These are phyloP conservation scores for Erodium moschatum DNA, from an alignment of 441 rosid species.

Conservation along the genomic window DNA sequence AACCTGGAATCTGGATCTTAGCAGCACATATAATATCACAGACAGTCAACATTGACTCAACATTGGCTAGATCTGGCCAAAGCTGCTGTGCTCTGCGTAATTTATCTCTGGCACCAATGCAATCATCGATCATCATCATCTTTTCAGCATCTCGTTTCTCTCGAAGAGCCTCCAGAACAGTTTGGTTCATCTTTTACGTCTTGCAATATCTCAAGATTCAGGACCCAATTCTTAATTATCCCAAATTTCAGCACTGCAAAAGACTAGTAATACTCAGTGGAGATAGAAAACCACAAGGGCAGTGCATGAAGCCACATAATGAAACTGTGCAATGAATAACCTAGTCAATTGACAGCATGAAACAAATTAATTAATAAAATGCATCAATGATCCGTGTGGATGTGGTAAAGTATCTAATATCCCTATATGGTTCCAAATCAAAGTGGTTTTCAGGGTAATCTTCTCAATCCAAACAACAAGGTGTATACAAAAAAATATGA, in stretches of 20 bases:
- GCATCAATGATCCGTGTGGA: background rate
- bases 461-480: background rate
- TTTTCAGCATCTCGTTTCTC: slow-evolving; percentile 19
- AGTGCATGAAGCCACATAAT: background rate
- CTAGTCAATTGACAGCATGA: background rate
- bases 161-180: slow-evolving; percentile 10
- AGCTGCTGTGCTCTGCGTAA: slow-evolving; percentile 17
- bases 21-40: slow-evolving; percentile 25
- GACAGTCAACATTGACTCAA: slow-evolving; percentile 20
- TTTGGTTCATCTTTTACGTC: slow-evolving; percentile 11
- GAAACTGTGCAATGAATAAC: background rate
- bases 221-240: background rate
- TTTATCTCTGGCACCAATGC: slow-evolving; percentile 19
- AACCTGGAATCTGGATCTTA: slow-evolving; percentile 19
- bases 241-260: background rate
- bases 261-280: background rate
- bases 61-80: slow-evolving; percentile 19
- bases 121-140: slow-evolving; percentile 17
- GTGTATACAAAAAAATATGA: background rate
- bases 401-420: background rate
- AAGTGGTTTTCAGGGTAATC: background rate
- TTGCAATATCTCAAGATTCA: background rate
- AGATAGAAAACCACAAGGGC: background rate
- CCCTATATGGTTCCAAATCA: background rate
- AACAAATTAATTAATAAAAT: background rate